These are phyloP conservation scores for Suhomyces bokatorum DNA, from an alignment of 1,139 yeast species.

Conservation along the genomic window DNA sequence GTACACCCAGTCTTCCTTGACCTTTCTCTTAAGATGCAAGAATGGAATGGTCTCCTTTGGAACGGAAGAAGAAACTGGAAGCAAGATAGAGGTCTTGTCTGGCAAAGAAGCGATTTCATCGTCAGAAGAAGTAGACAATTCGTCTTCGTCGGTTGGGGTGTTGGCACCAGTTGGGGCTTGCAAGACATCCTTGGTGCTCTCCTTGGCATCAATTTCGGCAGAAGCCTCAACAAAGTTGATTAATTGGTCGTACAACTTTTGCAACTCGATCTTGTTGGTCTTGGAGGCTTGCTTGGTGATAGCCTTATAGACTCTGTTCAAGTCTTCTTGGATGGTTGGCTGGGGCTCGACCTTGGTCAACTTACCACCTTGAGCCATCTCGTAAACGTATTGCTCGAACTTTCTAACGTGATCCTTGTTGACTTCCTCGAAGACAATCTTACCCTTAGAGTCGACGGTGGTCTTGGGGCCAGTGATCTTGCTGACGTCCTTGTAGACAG, in stretches of 20 bases:
- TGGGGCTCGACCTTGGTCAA: slow-evolving; percentile 60
- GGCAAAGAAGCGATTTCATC: slow-evolving; percentile 86
- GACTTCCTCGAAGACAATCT: slow-evolving; percentile 76
- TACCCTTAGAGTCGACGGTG: slow-evolving; percentile 83
- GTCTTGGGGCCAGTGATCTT: slow-evolving; percentile 96
- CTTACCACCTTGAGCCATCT: slow-evolving; percentile 95
- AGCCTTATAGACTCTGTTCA: slow-evolving; percentile 81
- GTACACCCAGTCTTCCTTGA: slow-evolving; percentile 79
- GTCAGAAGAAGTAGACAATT: slow-evolving; percentile 48
- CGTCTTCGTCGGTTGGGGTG: slow-evolving; percentile 54
- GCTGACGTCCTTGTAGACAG: slow-evolving; percentile 92
- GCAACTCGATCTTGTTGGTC: slow-evolving; percentile 72
- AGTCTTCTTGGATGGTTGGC: slow-evolving; percentile 81
- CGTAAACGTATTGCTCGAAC: slow-evolving; percentile 91
- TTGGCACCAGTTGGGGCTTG: slow-evolving; percentile 38
- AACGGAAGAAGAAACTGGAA: slow-evolving; percentile 70
- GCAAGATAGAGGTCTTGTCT: slow-evolving; percentile 64
- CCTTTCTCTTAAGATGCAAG: slow-evolving; percentile 84
- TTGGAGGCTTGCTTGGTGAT: slow-evolving; percentile 69
- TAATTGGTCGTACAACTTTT: slow-evolving; percentile 75
- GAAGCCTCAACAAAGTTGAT: slow-evolving; percentile 70
- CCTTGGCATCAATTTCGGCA: slow-evolving; percentile 59
- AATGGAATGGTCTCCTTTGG: slow-evolving; percentile 91
- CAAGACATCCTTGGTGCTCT: slow-evolving; percentile 43
- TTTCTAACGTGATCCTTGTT: slow-evolving; percentile 91